These are phyloP conservation scores for Podila minutissima DNA, from an alignment of 192 early-diverging fungal genomes.

Conservation along the genomic window DNA sequence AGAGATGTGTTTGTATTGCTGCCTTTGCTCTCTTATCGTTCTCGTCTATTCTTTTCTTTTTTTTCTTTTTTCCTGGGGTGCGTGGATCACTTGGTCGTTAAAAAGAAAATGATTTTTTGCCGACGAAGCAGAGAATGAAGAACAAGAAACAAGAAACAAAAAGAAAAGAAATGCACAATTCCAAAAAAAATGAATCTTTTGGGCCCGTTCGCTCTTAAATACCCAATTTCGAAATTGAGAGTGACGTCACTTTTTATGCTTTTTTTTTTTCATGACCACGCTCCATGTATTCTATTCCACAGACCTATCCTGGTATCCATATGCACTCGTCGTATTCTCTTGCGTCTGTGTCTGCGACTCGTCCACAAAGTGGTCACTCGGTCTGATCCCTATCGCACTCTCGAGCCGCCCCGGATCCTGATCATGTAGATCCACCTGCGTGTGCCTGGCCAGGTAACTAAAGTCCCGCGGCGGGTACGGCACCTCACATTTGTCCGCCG, in stretches of 20 bases:
- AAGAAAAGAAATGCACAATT: not conserved
- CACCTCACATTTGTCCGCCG: not conserved
- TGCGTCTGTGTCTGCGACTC: not conserved
- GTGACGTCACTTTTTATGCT: too few relatives aligned
- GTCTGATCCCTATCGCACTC: constrained; percentile 17
- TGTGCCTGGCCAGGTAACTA: not conserved
- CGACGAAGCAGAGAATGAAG: not conserved
- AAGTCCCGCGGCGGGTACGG: constrained; percentile 13
- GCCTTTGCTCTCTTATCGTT: not conserved
- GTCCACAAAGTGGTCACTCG: constrained; percentile 5
- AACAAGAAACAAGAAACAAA: not conserved
- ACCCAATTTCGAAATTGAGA: too few relatives aligned
- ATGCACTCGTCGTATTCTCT: too few relatives aligned
- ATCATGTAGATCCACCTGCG: not conserved
- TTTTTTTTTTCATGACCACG: too few relatives aligned
- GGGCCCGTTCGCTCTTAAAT: too few relatives aligned
- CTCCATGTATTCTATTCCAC: too few relatives aligned
- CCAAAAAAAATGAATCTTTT: too few relatives aligned
- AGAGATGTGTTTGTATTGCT: not conserved
- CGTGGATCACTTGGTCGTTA: not conserved
- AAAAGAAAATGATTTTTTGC: not conserved
- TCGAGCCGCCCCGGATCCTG: constrained; percentile 1
- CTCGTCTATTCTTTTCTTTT: constrained; percentile 4
- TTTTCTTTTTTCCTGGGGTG: not conserved
- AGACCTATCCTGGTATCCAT: too few relatives aligned